These are phyloP conservation scores for Xanthoceras sorbifolium DNA, from an alignment of 345 rosid genomes.

Conservation along the genomic window DNA sequence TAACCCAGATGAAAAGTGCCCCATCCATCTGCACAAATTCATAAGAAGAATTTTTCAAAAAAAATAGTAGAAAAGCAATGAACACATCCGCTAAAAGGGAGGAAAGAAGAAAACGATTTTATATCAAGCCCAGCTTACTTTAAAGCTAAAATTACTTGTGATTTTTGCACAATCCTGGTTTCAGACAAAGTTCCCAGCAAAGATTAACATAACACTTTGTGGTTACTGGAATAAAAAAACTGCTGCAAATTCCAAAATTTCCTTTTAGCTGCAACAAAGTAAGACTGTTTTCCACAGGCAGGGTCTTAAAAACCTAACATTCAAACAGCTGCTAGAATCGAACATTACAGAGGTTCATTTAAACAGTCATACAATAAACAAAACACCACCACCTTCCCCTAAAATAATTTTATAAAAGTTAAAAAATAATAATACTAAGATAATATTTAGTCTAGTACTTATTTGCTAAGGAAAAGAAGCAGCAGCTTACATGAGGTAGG, in stretches of 20 bases:
- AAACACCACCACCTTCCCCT: no score
- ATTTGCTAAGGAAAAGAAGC: conserved; percentile 6
- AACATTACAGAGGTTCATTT: not conserved
- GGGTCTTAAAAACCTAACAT: not conserved
- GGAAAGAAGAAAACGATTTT: not conserved
- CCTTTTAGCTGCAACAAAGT: conserved; percentile 19
- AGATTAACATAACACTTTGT: conserved; percentile 9
- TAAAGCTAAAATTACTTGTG: conserved; percentile 23
- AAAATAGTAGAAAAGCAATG: not conserved
- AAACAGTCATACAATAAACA: not conserved
- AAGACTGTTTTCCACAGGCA: conserved; percentile 7
- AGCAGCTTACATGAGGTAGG: conserved; percentile 50
- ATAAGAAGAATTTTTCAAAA: not conserved
- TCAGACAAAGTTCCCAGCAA: conserved; percentile 20
- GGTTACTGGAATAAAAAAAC: conserved; percentile 19
- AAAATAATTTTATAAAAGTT: not conserved
- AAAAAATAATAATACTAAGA: not conserved
- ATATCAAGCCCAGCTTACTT: conserved; percentile 11
- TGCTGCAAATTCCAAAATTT: conserved; percentile 11
- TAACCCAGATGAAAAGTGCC: conserved; percentile 63
- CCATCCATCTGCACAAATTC: conserved; percentile 55
- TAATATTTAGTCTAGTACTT: not conserved
- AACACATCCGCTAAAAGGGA: not conserved
- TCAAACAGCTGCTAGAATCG: not conserved
- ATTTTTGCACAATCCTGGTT: conserved; percentile 2